These are phyloP conservation scores for Calonectria hawksworthii DNA, from an alignment of 2,329 filamentous ascomycete species.

Conservation along the genomic window DNA sequence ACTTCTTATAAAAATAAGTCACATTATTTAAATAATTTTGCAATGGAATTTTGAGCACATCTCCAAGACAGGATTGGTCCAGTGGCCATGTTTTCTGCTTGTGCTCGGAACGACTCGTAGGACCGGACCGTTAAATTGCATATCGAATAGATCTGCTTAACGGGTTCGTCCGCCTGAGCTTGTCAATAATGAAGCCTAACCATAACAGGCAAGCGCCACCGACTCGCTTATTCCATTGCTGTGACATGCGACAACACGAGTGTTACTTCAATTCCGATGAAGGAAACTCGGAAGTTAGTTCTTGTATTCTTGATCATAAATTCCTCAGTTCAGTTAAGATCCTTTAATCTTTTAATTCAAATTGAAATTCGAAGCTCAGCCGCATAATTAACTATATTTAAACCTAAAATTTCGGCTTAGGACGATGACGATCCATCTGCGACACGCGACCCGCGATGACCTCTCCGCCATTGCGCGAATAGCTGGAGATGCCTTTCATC, in stretches of 20 bases:
- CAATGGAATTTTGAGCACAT: background rate
- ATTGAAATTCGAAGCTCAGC: fast-evolving
- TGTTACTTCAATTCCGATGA: background rate
- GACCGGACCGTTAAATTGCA: background rate
- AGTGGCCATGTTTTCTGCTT: too few species aligned
- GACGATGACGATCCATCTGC: background rate
- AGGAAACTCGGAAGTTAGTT: background rate
- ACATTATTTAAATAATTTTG: too few species aligned
- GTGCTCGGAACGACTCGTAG: background rate
- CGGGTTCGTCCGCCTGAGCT: background rate
- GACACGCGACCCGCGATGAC: slow-evolving; percentile 3
- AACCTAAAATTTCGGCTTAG: background rate
- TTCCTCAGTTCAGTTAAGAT: background rate
- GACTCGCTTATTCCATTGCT: background rate
- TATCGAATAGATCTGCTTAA: background rate
- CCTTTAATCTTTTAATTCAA: background rate
- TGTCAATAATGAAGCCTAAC: background rate
- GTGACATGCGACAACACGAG: background rate
- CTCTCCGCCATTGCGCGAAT: slow-evolving; percentile 16
- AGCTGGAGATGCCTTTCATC: slow-evolving; percentile 18
- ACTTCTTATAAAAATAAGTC: too few species aligned
- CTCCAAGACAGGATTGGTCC: too few species aligned
- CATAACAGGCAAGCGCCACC: background rate
- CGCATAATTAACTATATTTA: background rate
- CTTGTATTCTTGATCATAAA: background rate